Evolutionary conservation across 148 eudicot species (phyloP).

Genomic region (Dysphania ambrosioides): DNA sequence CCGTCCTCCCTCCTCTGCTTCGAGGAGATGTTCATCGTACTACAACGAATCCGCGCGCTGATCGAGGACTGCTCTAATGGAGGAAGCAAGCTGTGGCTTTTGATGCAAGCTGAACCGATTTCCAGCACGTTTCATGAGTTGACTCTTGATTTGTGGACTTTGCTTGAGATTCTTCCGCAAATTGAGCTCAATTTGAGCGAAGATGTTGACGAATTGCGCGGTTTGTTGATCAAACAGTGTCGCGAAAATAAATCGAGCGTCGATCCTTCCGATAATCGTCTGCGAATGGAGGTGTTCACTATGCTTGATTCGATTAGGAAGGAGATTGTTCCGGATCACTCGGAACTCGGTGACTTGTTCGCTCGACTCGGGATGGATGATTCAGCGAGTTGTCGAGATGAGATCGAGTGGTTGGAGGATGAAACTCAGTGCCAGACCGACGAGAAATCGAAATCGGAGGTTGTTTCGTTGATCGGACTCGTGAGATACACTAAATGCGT

Average conservation of each 20-base stretch:
- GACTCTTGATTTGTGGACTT: slow-evolving; percentile 55
- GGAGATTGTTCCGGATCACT: slow-evolving; percentile 63
- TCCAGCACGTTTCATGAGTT: slow-evolving; percentile 54
- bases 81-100: slow-evolving; percentile 75
- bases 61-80: slow-evolving; percentile 61
- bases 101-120: slow-evolving; percentile 48
- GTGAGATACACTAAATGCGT: slow-evolving; percentile 84
- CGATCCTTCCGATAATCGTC: slow-evolving; percentile 38
- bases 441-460: slow-evolving; percentile 55
- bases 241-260: slow-evolving; percentile 25
- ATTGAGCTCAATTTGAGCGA: slow-evolving; percentile 54
- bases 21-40: slow-evolving; percentile 67
- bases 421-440: slow-evolving; percentile 68
- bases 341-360: slow-evolving; percentile 42
- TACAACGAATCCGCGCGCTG: slow-evolving; percentile 54
- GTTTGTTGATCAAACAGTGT: slow-evolving; percentile 59
- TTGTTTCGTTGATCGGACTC: slow-evolving; percentile 64
- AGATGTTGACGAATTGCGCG: slow-evolving; percentile 59
- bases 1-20: slow-evolving; percentile 53
- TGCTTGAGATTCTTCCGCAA: slow-evolving; percentile 65
- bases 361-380: slow-evolving; percentile 49
- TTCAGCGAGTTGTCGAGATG: slow-evolving; percentile 61
- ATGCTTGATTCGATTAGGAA: slow-evolving; percentile 53
- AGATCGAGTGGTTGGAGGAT: slow-evolving; percentile 75
- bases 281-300: slow-evolving; percentile 41